Evolutionary conservation across 768 basidiomycete species (phyloP), one percentile per base, ranked within the genome.

Genomic region (Floccularia luteovirens): DNA sequence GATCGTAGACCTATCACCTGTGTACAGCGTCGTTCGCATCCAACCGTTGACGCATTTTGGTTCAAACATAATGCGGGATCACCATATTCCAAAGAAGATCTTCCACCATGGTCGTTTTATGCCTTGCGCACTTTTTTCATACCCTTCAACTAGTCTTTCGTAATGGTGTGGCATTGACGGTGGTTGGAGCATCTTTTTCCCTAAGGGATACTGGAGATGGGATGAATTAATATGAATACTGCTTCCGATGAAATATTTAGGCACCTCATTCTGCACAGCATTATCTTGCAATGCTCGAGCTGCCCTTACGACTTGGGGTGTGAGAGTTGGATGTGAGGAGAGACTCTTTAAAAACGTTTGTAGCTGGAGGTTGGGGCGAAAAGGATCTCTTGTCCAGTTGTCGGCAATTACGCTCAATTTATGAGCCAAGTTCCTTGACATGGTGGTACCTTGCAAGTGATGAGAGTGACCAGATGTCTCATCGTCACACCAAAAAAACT

Each of bases 51-150:
- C n/a, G 14, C 27, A 14, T 30, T 30, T 14, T 30, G 27, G 27
- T 8, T 30, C 8, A 14, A 30, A 30, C 8, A 30, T 30, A 14
- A 30, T 30, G 14, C 27, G 14, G 16, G n/a, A 17, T 61, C 70
- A 80, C 84, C 85, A 87, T 43, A 87, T 68, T 27, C 75, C 75
- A 48, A 90, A 80, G 57, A 90, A 84, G 31, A 82, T 62, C 56
- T 90, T 87, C 87, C 87, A 90, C 81, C 81, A 79, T 2, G 87
- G 84, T 40, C 87, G 66, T 24, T 72, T 72, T 31, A 87, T 82
- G n/a, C 87, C 87, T 51, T 78, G 65, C 8, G 77, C 72, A 49
- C 82, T 84, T 60, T 82, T 84, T 43, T 86, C 77, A 45, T 81
- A 77, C 4, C 77, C 87, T 49, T 85, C 82, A 1, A 76, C 67